Percentiles rank a stretch among this genome's conserved stretches.
Conservation (phyloP, 2,329 filamentous ascomycete species). For the Leptographium wingfieldii region DNA sequence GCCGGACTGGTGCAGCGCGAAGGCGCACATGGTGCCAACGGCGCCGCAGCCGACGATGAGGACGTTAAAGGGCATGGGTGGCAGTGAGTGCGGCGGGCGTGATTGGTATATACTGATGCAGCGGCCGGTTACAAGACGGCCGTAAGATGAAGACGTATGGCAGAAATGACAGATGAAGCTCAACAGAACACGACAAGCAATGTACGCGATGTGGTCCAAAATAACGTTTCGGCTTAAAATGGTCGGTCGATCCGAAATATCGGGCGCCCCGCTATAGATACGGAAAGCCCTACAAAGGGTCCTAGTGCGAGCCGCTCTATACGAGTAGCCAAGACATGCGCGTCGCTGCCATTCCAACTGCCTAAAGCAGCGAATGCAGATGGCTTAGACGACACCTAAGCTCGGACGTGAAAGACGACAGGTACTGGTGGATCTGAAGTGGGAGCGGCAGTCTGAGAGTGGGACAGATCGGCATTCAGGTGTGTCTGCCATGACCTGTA, state of each 20-base stretch:
- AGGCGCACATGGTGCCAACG: conserved; percentile 4
- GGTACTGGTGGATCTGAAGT: too few species aligned
- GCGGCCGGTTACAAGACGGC: neutral
- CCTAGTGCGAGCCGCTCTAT: too few species aligned
- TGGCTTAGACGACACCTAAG: too few species aligned
- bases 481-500: too few species aligned
- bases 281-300: neutral
- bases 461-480: too few species aligned
- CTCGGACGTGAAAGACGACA: too few species aligned
- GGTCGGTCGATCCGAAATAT: neutral
- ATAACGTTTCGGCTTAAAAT: neutral
- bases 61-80: neutral
- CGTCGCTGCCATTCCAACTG: too few species aligned
- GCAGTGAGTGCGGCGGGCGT: neutral
- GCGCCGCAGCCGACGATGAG: conserved; percentile 4
- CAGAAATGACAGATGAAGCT: neutral
- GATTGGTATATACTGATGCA: neutral
- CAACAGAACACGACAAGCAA: neutral
- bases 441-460: too few species aligned
- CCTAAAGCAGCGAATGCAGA: too few species aligned
- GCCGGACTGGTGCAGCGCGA: conserved; percentile 3
- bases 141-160: neutral
- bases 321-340: too few species aligned
- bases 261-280: neutral
- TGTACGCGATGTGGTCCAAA: too few species aligned